Conservation (phyloP, 305 asterid species). For the Fraxinus sp. region DNA sequence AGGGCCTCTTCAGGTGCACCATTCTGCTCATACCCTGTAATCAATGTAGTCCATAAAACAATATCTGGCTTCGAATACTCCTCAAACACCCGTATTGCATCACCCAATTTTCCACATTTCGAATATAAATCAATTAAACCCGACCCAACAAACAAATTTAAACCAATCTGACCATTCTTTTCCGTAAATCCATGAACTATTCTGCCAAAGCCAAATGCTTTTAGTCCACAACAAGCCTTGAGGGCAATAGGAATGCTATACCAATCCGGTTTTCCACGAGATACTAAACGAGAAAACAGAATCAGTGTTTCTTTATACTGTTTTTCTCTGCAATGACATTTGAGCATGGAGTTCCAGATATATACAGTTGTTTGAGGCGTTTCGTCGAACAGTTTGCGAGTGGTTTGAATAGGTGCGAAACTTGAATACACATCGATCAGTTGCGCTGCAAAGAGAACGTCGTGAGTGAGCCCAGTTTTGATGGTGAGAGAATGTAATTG, state of each 20-base stretch:
- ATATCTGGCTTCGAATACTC: slow-evolving; percentile 60
- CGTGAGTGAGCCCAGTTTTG: slow-evolving; percentile 39
- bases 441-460: slow-evolving; percentile 34
- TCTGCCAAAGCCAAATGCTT: slow-evolving; percentile 44
- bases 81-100: slow-evolving; percentile 54
- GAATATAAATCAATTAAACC: slow-evolving; percentile 58
- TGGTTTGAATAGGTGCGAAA: slow-evolving; percentile 19
- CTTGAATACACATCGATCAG: slow-evolving; percentile 28
- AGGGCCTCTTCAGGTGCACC: slow-evolving; percentile 44
- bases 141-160: slow-evolving; percentile 65
- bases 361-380: slow-evolving; percentile 38
- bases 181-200: slow-evolving; percentile 54
- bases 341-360: slow-evolving; percentile 46
- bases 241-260: slow-evolving; percentile 44
- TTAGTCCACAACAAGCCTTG: slow-evolving; percentile 59
- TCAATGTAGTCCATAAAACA: slow-evolving; percentile 65
- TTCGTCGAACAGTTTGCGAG: slow-evolving; percentile 71
- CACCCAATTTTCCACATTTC: slow-evolving; percentile 56
- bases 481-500: slow-evolving; percentile 43
- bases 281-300: slow-evolving; percentile 42
- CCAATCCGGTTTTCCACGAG: slow-evolving; percentile 42
- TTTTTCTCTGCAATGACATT: slow-evolving; percentile 36
- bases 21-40: slow-evolving; percentile 60
- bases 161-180: slow-evolving; percentile 38
- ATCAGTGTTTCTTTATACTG: slow-evolving; percentile 38